phyloP scores from a whole-genome alignment of 2,329 filamentous ascomycete genomes.

The Huntiella omanensis region DNA sequence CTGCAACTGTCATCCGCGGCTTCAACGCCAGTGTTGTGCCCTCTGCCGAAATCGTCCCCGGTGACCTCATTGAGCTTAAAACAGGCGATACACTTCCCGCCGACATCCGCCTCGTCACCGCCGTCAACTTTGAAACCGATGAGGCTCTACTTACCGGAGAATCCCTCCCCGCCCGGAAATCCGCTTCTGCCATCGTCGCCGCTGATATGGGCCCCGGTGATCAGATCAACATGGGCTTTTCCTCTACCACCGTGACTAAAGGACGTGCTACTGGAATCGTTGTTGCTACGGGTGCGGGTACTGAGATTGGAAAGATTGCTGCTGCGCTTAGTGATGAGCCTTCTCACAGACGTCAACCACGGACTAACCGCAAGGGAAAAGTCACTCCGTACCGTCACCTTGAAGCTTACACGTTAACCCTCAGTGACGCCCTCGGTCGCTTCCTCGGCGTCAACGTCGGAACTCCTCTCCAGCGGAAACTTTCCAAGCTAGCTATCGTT shows the following conservation, averaged over 20 bases:
- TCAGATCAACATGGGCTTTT: constrained; percentile 37
- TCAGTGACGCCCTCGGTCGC: constrained; percentile 37
- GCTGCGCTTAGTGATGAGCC: constrained; percentile 30
- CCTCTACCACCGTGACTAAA: constrained; percentile 35
- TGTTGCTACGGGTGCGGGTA: constrained; percentile 39
- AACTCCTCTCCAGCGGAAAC: constrained; percentile 49
- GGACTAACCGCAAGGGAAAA: constrained; percentile 31
- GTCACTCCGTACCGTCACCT: constrained; percentile 33
- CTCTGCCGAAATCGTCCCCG: constrained; percentile 29
- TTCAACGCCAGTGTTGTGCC: constrained; percentile 18
- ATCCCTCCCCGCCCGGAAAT: constrained; percentile 35
- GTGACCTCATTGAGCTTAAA: constrained; percentile 30
- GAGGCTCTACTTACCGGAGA: constrained; percentile 43
- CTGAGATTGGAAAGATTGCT: constrained; percentile 40
- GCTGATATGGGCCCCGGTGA: constrained; percentile 26
- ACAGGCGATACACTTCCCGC: constrained; percentile 38
- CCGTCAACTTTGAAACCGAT: constrained; percentile 45
- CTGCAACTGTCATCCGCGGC: constrained; percentile 21
- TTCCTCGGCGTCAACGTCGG: constrained; percentile 52
- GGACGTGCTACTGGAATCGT: constrained; percentile 40
- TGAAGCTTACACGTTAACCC: constrained; percentile 28
- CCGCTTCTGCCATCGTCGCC: constrained; percentile 22
- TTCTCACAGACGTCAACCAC: constrained; percentile 30
- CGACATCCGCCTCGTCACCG: constrained; percentile 34
- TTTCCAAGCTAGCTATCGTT: constrained; percentile 47